These are phyloP conservation scores for Melastoma malabathricum DNA, from an alignment of 345 rosid genomes.

Conservation along the genomic window DNA sequence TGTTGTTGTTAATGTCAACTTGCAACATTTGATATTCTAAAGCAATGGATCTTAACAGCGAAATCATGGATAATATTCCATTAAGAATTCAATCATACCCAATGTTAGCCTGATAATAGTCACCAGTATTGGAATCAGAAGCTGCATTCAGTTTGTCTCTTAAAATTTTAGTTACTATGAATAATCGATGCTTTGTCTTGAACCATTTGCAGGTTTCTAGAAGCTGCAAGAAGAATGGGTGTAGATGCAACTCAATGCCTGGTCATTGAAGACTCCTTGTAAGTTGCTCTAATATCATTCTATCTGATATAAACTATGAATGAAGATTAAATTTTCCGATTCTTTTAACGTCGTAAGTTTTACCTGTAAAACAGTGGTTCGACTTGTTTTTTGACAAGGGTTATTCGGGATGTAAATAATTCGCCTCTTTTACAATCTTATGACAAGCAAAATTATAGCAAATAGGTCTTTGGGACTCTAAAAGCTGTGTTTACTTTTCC, in stretches of 20 bases:
- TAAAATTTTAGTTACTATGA: neutral
- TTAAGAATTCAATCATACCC: too few relatives aligned
- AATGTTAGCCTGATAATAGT: too few relatives aligned
- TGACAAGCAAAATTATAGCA: too few relatives aligned
- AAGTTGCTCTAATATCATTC: slow-evolving; percentile 9
- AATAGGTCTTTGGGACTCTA: neutral
- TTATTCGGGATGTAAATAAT: too few relatives aligned
- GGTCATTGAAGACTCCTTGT: slow-evolving; percentile 37
- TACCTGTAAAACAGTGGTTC: too few relatives aligned
- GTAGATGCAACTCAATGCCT: slow-evolving; percentile 22
- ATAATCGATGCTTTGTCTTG: neutral
- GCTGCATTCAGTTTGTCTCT: neutral
- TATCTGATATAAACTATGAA: neutral
- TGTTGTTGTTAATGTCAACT: neutral
- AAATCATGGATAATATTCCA: too few relatives aligned
- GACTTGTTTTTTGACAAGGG: too few relatives aligned
- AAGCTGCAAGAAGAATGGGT: slow-evolving; percentile 28
- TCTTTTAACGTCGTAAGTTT: neutral
- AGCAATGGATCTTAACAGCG: too few relatives aligned
- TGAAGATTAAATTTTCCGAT: neutral
- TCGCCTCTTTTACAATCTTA: too few relatives aligned
- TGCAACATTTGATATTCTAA: neutral
- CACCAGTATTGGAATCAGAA: too few relatives aligned
- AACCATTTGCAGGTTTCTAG: slow-evolving; percentile 19
- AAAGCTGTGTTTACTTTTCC: neutral